These are phyloP conservation scores for Kickxella alabastrina DNA, from an alignment of 192 early-diverging fungal genomes.

Conservation along the genomic window DNA sequence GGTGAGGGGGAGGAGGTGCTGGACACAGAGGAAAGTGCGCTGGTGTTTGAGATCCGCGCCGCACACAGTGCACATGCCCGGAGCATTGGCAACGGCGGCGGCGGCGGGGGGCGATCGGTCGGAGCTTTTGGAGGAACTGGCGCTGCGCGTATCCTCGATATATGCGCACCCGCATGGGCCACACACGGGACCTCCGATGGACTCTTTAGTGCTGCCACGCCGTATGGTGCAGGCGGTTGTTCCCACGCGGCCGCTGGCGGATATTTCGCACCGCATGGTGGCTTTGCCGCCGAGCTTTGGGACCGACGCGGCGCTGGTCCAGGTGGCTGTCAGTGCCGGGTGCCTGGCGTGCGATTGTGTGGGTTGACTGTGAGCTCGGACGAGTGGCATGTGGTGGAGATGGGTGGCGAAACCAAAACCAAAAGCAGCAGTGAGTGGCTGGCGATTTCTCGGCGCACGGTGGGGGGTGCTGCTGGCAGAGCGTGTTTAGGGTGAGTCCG, in stretches of 20 bases:
- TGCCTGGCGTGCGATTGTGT: background rate
- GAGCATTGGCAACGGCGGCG: too few relatives aligned
- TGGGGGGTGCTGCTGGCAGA: constrained; percentile 12
- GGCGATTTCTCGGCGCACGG: background rate
- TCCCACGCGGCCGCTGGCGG: constrained; percentile 16
- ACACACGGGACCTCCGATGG: background rate
- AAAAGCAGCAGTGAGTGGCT: constrained; percentile 13
- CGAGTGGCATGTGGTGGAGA: constrained; percentile 29
- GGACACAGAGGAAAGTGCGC: constrained; percentile 12
- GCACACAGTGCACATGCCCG: too few relatives aligned
- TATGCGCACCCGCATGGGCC: background rate
- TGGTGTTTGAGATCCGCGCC: constrained; percentile 36
- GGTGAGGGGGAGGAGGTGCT: too few relatives aligned
- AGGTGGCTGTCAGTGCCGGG: constrained; percentile 8
- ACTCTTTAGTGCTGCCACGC: constrained; percentile 5
- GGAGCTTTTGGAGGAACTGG: constrained; percentile 37
- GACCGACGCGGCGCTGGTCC: constrained; percentile 20
- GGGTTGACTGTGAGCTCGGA: constrained; percentile 10
- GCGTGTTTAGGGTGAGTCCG: constrained; percentile 16
- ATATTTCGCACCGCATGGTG: constrained; percentile 14
- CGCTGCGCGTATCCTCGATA: constrained; percentile 21
- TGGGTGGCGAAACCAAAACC: constrained; percentile 16
- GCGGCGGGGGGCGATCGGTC: constrained; percentile 19
- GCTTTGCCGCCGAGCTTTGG: constrained; percentile 31
- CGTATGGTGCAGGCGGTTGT: constrained; percentile 38